Evolutionary conservation across 1,284 basidiomycete genomes (phyloP), one percentile per base, ranked within the genome.

Genomic region (Ganoderma boninense): DNA sequence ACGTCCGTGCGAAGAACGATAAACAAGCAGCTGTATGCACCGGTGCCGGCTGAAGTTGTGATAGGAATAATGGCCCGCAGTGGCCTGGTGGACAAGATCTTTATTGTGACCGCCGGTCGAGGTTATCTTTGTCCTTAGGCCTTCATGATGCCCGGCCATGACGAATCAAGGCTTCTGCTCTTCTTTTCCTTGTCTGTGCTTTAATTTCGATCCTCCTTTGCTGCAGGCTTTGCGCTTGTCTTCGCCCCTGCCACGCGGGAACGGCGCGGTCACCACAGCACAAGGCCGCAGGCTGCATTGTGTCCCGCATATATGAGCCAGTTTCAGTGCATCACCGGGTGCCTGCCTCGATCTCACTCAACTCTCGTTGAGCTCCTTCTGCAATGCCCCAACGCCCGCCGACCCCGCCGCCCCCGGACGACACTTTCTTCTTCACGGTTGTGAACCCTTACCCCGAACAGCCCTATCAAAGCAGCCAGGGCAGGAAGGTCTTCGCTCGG

Each of bases 361-460:
- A 38, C 38, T n/a, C n/a, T n/a, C n/a, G n/a, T n/a, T n/a, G n/a
- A n/a, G 49, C 49, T 16, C 32, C 16, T 14, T 29, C 29, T 7
- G 32, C 6, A 4, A 92, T 92, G 91, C 86, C 87, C 35, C 90
- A 90, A 79, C 86, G 89, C 44, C 75, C 79, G 10, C 76, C 81
- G 29, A 90, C 90, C 26, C 88, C 88, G 1, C 87, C 89, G 1
- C 77, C 82, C 18, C 83, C 83, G 44, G 89, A 91, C 64, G 90
- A 90, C 69, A 86, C 86, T 1, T 84, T 83, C 52, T 91, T 88
- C 78, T 85, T 90, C 69, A 87, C 87, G 10, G 85, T 92, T 64
- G 86, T 86, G 35, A 82, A 89, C 60, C 90, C 92, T 0, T 93
- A 89, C 73, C 92, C 91, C 0, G 84, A 85, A 10, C 78, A 84